Evolutionary conservation across 2,329 filamentous ascomycete genomes (phyloP).

Genomic region (Tolypocladium nubicola): DNA sequence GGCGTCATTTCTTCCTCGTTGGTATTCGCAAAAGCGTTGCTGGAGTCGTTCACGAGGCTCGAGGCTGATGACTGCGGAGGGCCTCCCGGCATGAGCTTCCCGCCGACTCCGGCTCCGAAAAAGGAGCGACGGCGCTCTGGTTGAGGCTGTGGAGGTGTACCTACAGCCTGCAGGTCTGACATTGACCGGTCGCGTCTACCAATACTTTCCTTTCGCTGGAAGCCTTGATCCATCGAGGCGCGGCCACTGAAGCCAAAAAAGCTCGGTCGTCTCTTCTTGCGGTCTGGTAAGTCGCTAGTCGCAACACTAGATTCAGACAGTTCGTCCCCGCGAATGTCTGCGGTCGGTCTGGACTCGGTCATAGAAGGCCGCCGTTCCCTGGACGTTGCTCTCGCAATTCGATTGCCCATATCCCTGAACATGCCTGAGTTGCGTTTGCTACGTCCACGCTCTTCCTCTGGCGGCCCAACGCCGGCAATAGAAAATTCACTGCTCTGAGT

Average conservation of each 20-base stretch:
- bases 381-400: constrained; percentile 24
- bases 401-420: constrained; percentile 41
- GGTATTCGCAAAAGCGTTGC: constrained; percentile 1
- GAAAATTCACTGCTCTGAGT: constrained; percentile 28
- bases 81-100: constrained; percentile 8
- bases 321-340: constrained; percentile 23
- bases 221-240: constrained; percentile 10
- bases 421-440: constrained; percentile 30
- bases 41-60: constrained; percentile 10
- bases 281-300: constrained; percentile 24
- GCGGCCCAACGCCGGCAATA: constrained; percentile 22
- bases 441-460: constrained; percentile 23
- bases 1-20: constrained; percentile 4
- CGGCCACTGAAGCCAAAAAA: constrained; percentile 24
- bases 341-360: constrained; percentile 7
- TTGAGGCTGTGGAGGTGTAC: constrained; percentile 10
- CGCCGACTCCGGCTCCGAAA: constrained; percentile 18
- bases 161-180: constrained; percentile 5
- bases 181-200: constrained; percentile 6
- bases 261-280: constrained; percentile 26
- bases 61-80: constrained; percentile 13
- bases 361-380: constrained; percentile 19
- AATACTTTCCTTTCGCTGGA: neutral
- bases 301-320: constrained; percentile 29
- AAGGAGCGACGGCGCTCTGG: constrained; percentile 29